These are phyloP conservation scores for Nyctanthes arbortristis DNA, from an alignment of 257 asterid species.

Conservation along the genomic window DNA sequence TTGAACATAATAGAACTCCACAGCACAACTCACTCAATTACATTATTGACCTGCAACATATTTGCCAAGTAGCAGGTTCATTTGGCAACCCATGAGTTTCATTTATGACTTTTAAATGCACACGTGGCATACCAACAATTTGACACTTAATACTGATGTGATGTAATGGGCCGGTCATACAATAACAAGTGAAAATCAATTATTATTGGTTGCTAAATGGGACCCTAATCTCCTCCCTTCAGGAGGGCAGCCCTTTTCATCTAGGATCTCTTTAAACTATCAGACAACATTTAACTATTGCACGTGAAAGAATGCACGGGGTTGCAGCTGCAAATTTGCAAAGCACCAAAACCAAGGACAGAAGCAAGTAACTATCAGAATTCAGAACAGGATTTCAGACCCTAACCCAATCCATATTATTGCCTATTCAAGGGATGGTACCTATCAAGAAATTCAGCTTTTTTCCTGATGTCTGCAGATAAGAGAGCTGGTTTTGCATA, in stretches of 20 bases:
- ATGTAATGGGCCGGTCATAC: too few relatives aligned
- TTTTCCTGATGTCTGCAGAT: slow-evolving; percentile 68
- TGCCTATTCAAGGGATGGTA: slow-evolving; percentile 20
- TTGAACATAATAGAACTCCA: background rate
- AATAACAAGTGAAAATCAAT: too few relatives aligned
- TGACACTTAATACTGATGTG: too few relatives aligned
- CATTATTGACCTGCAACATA: too few relatives aligned
- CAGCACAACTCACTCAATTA: background rate
- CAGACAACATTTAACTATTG: background rate
- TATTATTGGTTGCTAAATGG: too few relatives aligned
- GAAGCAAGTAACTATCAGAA: too few relatives aligned
- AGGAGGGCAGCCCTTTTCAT: background rate
- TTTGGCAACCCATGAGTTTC: too few relatives aligned
- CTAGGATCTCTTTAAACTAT: background rate
- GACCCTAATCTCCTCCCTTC: background rate
- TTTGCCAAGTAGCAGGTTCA: background rate
- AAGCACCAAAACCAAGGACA: background rate
- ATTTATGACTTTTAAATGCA: too few relatives aligned
- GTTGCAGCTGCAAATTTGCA: background rate
- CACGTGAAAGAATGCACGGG: background rate
- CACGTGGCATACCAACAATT: too few relatives aligned
- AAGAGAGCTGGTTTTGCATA: slow-evolving; percentile 64
- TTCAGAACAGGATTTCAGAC: background rate
- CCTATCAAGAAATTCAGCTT: slow-evolving; percentile 83
- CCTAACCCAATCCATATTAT: background rate